Conservation (phyloP, 2,329 filamentous ascomycete genomes). For the Colletotrichum tabaci region DNA sequence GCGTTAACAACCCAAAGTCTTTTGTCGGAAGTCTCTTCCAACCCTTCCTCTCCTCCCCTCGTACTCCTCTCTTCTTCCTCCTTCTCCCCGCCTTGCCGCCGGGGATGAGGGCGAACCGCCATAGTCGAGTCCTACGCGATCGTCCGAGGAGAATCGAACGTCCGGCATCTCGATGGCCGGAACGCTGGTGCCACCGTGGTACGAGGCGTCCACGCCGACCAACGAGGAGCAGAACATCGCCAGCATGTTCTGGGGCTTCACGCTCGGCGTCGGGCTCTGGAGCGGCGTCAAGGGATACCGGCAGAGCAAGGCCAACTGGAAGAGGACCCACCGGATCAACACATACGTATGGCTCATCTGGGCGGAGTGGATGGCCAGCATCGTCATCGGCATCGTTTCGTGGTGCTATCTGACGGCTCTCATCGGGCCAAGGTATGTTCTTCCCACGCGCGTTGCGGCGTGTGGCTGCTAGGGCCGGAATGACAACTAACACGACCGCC, state of each 20-base stretch:
- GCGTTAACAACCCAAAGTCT: not conserved
- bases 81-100: not conserved
- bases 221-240: slow-evolving; percentile 52
- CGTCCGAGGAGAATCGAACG: not conserved
- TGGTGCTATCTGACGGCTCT: slow-evolving; percentile 54
- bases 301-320: slow-evolving; percentile 53
- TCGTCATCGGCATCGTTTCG: slow-evolving; percentile 52
- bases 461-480: no score
- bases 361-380: slow-evolving; percentile 54
- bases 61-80: no score
- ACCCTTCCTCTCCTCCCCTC: not conserved
- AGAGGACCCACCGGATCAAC: slow-evolving; percentile 51
- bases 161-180: slow-evolving; percentile 19
- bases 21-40: not conserved
- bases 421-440: slow-evolving; percentile 50
- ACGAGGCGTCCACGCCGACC: slow-evolving; percentile 30
- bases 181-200: slow-evolving; percentile 38
- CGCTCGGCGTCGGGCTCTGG: slow-evolving; percentile 54
- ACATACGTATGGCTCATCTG: slow-evolving; percentile 59
- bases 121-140: not conserved
- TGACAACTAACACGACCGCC: not conserved
- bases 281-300: slow-evolving; percentile 52
- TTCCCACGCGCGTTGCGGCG: no score
- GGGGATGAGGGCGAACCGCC: slow-evolving; percentile 16
- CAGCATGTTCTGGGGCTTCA: slow-evolving; percentile 55